Evolutionary conservation across 2,329 filamentous ascomycete species (phyloP).

Genomic region (Zalaria obscura): DNA sequence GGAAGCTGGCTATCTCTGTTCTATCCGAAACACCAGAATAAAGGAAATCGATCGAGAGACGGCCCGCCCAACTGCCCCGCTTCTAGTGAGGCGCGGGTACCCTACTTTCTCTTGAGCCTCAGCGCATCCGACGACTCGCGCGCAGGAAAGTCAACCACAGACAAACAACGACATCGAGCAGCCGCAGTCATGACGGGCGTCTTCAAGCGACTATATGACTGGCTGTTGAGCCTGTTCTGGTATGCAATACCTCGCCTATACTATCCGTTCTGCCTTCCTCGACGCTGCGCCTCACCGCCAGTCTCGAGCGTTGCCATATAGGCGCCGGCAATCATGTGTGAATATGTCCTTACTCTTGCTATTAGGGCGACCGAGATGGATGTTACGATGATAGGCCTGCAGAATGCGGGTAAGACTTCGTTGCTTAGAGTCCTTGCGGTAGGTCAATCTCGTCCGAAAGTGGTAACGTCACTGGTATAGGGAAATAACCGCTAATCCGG

Average conservation of each 20-base stretch:
- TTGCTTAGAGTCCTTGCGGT: conserved; percentile 87
- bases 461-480: too few species aligned
- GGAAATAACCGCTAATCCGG: not conserved
- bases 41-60: too few species aligned
- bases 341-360: conserved; percentile 3
- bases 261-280: not conserved
- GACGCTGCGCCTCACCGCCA: not conserved
- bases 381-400: conserved; percentile 95
- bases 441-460: conserved; percentile 31
- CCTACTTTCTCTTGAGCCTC: not conserved
- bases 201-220: conserved; percentile 94
- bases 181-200: conserved; percentile 67
- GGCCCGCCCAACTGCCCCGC: too few species aligned
- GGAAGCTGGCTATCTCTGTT: too few species aligned
- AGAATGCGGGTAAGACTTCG: conserved; percentile 97
- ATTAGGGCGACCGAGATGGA: conserved; percentile 97
- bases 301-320: not conserved
- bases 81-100: too few species aligned
- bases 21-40: too few species aligned
- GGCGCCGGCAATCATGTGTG: not conserved
- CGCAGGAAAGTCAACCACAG: not conserved
- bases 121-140: not conserved
- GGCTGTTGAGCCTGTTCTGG: conserved; percentile 96
- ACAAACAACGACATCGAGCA: not conserved
- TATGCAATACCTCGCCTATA: conserved; percentile 36